phyloP scores from a whole-genome alignment of 192 early-diverging fungal genomes.

The Glomus cerebriforme region DNA sequence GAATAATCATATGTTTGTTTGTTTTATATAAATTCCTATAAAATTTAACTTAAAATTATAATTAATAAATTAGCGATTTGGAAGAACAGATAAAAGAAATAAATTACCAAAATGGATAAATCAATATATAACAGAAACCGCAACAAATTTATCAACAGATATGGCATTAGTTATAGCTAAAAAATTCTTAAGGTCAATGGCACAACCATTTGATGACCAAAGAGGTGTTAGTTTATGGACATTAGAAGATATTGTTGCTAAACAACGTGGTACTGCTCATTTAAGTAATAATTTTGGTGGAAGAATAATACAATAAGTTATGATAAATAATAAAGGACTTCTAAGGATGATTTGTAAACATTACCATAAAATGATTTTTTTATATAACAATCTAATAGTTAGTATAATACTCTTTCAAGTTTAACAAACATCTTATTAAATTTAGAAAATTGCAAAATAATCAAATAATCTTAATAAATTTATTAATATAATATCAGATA shows the following conservation, averaged over 20 bases:
- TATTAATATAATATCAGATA: no score
- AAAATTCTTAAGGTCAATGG: conserved; percentile 94
- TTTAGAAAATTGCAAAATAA: no score
- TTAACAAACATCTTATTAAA: no score
- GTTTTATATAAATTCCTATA: conserved; percentile 1
- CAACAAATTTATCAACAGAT: conserved; percentile 92
- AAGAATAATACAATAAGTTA: background rate
- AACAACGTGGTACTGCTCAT: conserved; percentile 28
- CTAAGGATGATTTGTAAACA: no score
- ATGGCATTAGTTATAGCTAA: conserved; percentile 92
- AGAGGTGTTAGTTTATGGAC: conserved; percentile 89
- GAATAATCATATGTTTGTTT: background rate
- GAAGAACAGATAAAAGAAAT: conserved; percentile 88
- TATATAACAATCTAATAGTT: no score
- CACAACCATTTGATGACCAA: conserved; percentile 90
- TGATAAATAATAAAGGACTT: no score
- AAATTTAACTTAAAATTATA: conserved; percentile 1
- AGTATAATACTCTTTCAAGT: no score
- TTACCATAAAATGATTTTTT: no score
- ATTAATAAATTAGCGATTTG: conserved; percentile 69
- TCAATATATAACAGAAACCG: conserved; percentile 83
- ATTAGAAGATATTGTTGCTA: conserved; percentile 66
- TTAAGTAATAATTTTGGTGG: background rate
- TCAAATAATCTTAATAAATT: no score
- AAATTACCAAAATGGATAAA: conserved; percentile 99